A percentile compares a stretch with the other conserved stretches of the same genome.
phyloP scores from a whole-genome alignment of 2,329 filamentous ascomycete genomes.

The Ceratocystis cacaofunesta region DNA sequence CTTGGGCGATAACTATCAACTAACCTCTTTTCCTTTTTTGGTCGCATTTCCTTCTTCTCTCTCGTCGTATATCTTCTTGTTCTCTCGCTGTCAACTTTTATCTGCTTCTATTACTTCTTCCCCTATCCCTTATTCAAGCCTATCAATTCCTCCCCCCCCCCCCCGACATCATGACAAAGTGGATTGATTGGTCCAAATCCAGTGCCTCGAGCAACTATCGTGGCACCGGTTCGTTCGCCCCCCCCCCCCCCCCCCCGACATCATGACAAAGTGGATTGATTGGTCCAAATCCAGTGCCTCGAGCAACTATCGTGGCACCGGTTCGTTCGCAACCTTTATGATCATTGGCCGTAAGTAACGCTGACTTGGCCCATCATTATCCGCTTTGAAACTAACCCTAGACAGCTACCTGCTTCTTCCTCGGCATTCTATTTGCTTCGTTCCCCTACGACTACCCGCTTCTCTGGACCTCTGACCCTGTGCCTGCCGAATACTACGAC shows the following conservation, averaged over 20 bases:
- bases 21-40: background rate
- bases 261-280: conserved; percentile 29
- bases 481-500: conserved; percentile 56
- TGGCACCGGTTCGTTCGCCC: too few species aligned
- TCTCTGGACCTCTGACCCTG: conserved; percentile 57
- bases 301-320: conserved; percentile 42
- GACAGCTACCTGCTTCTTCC: conserved; percentile 83
- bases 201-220: conserved; percentile 42
- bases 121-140: background rate
- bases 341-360: conserved; percentile 74
- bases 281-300: conserved; percentile 44
- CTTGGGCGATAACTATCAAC: background rate
- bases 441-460: conserved; percentile 94
- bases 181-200: conserved; percentile 42
- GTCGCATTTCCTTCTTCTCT: background rate
- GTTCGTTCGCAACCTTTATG: conserved; percentile 87
- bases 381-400: conserved; percentile 10
- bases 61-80: background rate
- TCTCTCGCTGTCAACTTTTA: background rate
- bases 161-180: conserved; percentile 19
- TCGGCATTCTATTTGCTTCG: conserved; percentile 89
- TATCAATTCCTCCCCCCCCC: background rate
- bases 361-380: conserved; percentile 11
- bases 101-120: background rate
- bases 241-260: background rate